Evolutionary conservation across 148 eudicot genomes (phyloP), one percentile per base, ranked within the genome.

Genomic region (Rhododendron vialii): DNA sequence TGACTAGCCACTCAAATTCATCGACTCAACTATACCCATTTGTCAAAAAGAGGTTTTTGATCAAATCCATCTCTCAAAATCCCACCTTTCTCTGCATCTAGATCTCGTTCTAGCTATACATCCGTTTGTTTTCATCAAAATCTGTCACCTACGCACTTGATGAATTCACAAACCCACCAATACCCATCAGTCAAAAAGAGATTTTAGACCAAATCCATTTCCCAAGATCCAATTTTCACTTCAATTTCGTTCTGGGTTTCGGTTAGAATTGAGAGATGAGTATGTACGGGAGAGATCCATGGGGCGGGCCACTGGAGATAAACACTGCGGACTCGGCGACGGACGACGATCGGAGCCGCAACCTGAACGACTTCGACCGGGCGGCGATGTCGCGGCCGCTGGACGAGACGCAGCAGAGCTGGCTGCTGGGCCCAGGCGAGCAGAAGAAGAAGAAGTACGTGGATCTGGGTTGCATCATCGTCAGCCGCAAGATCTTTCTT

Each of bases 391-490:
- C 97, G 67, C 88, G 95, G 48, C 95, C 92, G 53, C 89, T 97
- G 2, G 99, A 97, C 35, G 99, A 97, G 90, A 97, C 99, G 0
- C 99, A 97, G 87, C 99, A 97, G 90, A 95, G 98, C 89, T 97
- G 99, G 99, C 90, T 95, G 17, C 86, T 97, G 38, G 98, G 98
- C 14, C 98, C 99, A 0, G 87, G 93, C 3, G 98, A 95, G 87
- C 93, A 93, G 89, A 95, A 95, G 93, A 95, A 97, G 94, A 97
- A 93, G 90, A 97, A 92, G 92, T 95, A 97, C 35, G 98, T 97
- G 28, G 98, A 97, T 90, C 93, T 97, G 26, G 99, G 99, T 0
- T 97, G 96, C 82, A 83, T 97, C 71, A 91, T 95, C 77, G 93
- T 97, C 30, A 93, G 95, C 88, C 91, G 98, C 43, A 90, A 93